Percentiles rank a stretch among this genome's conserved stretches.
Conservation (phyloP, 2,329 filamentous ascomycete species). For the Diaporthe helianthi region DNA sequence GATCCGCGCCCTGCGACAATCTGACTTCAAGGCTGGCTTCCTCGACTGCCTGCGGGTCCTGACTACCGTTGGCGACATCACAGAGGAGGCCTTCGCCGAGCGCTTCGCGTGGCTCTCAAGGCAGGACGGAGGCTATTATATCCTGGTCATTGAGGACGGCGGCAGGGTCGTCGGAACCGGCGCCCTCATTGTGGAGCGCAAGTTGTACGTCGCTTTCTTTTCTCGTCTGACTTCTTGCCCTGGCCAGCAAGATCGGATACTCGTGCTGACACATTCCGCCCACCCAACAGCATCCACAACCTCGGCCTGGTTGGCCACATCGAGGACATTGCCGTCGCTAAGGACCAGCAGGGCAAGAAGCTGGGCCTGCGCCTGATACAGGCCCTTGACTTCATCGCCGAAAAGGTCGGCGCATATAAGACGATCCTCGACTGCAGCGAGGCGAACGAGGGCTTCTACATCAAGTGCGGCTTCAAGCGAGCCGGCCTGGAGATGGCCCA, state of each 20-base stretch:
- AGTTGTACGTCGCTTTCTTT: constrained; percentile 69
- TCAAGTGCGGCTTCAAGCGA: constrained; percentile 94
- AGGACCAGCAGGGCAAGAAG: constrained; percentile 97
- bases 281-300: constrained; percentile 69
- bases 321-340: constrained; percentile 94
- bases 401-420: constrained; percentile 94
- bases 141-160: constrained; percentile 84
- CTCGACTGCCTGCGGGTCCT: constrained; percentile 90
- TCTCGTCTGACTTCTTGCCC: neutral
- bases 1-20: constrained; percentile 78
- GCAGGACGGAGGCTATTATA: constrained; percentile 80
- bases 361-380: constrained; percentile 91
- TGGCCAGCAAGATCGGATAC: neutral
- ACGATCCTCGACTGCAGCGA: constrained; percentile 96
- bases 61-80: constrained; percentile 90
- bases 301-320: constrained; percentile 91
- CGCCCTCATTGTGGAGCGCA: constrained; percentile 88
- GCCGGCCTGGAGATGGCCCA: constrained; percentile 97
- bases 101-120: constrained; percentile 83
- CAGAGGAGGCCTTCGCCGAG: constrained; percentile 74
- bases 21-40: constrained; percentile 83
- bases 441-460: constrained; percentile 95
- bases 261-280: constrained; percentile 11
- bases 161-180: constrained; percentile 85
- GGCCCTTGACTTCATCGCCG: constrained; percentile 86